phyloP scores from a whole-genome alignment of 768 basidiomycete genomes.

The Serendipita sp. region DNA sequence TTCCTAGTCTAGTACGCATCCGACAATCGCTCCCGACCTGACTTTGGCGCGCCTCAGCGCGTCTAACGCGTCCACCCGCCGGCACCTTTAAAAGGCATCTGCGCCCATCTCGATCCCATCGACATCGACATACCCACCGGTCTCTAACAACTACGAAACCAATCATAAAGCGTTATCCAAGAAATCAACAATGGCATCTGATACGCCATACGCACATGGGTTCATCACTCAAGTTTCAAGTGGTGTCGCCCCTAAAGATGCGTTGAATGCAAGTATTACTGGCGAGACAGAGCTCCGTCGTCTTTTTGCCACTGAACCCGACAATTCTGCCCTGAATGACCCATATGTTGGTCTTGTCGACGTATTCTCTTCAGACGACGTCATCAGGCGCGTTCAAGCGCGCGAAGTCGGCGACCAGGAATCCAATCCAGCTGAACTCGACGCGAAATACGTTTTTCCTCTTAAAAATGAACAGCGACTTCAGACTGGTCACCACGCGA shows the following conservation, averaged over 20 bases:
- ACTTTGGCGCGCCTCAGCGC: no score
- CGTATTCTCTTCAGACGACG: constrained; percentile 32
- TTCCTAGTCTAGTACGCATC: not conserved
- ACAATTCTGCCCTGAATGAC: constrained; percentile 27
- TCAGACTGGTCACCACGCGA: constrained; percentile 32
- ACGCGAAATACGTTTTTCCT: constrained; percentile 39
- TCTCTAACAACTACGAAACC: no score
- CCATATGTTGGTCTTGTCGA: constrained; percentile 43
- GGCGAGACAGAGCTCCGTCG: constrained; percentile 39
- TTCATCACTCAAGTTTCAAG: constrained; percentile 3
- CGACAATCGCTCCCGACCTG: not conserved
- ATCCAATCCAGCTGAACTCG: constrained; percentile 10
- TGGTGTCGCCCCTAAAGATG: constrained; percentile 25
- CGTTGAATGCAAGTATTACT: constrained; percentile 37
- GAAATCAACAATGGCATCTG: not conserved
- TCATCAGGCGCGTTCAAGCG: constrained; percentile 33
- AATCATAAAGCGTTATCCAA: no score
- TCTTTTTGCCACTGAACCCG: constrained; percentile 37
- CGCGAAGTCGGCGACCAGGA: constrained; percentile 29
- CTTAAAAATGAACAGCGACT: constrained; percentile 28
- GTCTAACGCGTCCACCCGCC: no score
- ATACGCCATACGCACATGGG: not conserved
- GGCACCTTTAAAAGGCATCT: no score
- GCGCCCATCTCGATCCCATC: no score
- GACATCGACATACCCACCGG: no score